Evolutionary conservation across 352 stramenopile genomes (phyloP).

Genomic region (Phytophthora pini): DNA sequence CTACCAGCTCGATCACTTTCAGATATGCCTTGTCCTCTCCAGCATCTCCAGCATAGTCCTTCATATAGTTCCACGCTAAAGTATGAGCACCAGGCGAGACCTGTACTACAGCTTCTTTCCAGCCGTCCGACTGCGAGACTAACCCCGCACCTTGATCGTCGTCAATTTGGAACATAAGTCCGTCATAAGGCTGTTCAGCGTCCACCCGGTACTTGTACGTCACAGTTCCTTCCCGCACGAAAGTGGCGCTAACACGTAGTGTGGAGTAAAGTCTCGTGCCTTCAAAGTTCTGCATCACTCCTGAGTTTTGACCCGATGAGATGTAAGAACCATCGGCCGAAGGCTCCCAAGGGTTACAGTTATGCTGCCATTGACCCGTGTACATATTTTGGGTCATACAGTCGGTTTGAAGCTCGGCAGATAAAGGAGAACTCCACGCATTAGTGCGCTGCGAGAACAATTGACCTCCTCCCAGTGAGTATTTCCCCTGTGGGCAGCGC

Average conservation of each 20-base stretch:
- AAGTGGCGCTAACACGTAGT: slow-evolving; percentile 74
- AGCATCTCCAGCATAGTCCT: slow-evolving; percentile 75
- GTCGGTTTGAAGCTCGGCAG: slow-evolving; percentile 70
- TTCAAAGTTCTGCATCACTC: slow-evolving; percentile 70
- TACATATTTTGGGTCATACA: slow-evolving; percentile 83
- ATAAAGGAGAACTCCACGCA: slow-evolving; percentile 64
- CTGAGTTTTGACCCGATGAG: slow-evolving; percentile 73
- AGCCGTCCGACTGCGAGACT: slow-evolving; percentile 73
- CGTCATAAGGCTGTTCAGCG: slow-evolving; percentile 77
- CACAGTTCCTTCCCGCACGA: slow-evolving; percentile 73
- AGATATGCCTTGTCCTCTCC: slow-evolving; percentile 74
- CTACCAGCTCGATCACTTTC: slow-evolving; percentile 84
- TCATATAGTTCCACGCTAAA: slow-evolving; percentile 84
- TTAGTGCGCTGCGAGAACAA: slow-evolving; percentile 77
- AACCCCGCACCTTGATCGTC: slow-evolving; percentile 58
- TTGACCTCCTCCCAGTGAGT: slow-evolving; percentile 78
- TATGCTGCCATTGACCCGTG: slow-evolving; percentile 75
- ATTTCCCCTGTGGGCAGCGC: slow-evolving; percentile 72
- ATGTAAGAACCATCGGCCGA: slow-evolving; percentile 64
- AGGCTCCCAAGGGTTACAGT: slow-evolving; percentile 76
- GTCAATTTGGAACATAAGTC: slow-evolving; percentile 78
- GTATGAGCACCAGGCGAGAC: slow-evolving; percentile 69
- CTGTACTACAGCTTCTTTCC: slow-evolving; percentile 64
- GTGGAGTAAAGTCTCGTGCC: slow-evolving; percentile 77
- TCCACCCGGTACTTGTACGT: slow-evolving; percentile 85